A percentile compares a stretch with the other conserved stretches of the same genome.
Evolutionary conservation across 148 eudicot species (phyloP).

Genomic region (Oxyria digyna): DNA sequence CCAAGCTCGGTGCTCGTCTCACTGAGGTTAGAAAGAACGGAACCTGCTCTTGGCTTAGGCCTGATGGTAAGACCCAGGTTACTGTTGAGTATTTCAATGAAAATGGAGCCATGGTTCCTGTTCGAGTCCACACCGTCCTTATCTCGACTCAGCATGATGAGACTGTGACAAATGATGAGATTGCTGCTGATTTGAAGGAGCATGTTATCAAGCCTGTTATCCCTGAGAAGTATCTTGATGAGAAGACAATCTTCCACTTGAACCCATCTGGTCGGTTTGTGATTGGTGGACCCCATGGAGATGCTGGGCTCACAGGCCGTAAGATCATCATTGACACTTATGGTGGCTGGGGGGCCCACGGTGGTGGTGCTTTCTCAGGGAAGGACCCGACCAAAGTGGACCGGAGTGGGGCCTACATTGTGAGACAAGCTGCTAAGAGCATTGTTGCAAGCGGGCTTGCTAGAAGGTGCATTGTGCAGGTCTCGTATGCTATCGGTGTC

Average conservation of each 20-base stretch:
- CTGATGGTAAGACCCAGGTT: slow-evolving; percentile 47
- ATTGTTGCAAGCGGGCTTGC: slow-evolving; percentile 40
- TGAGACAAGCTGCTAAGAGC: slow-evolving; percentile 44
- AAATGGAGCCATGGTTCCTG: slow-evolving; percentile 39
- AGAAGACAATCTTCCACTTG: slow-evolving; percentile 35
- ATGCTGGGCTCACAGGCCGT: slow-evolving; percentile 40
- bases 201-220: slow-evolving; percentile 38
- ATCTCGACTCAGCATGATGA: slow-evolving; percentile 46
- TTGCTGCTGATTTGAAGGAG: slow-evolving; percentile 32
- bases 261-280: slow-evolving; percentile 43
- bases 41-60: slow-evolving; percentile 45
- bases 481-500: slow-evolving; percentile 41
- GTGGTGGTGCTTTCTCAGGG: slow-evolving; percentile 44
- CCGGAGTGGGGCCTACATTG: slow-evolving; percentile 39
- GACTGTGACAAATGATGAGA: slow-evolving; percentile 35
- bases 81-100: slow-evolving; percentile 40
- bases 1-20: slow-evolving; percentile 38
- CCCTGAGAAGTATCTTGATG: slow-evolving; percentile 32
- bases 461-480: slow-evolving; percentile 38
- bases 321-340: slow-evolving; percentile 40
- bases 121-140: slow-evolving; percentile 39
- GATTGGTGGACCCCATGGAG: slow-evolving; percentile 44
- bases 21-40: slow-evolving; percentile 38
- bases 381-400: slow-evolving; percentile 44
- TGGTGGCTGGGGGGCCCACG: slow-evolving; percentile 46